These are phyloP conservation scores for Penicillium coprophilum DNA, from an alignment of 495 filamentous ascomycete genomes.

Conservation along the genomic window DNA sequence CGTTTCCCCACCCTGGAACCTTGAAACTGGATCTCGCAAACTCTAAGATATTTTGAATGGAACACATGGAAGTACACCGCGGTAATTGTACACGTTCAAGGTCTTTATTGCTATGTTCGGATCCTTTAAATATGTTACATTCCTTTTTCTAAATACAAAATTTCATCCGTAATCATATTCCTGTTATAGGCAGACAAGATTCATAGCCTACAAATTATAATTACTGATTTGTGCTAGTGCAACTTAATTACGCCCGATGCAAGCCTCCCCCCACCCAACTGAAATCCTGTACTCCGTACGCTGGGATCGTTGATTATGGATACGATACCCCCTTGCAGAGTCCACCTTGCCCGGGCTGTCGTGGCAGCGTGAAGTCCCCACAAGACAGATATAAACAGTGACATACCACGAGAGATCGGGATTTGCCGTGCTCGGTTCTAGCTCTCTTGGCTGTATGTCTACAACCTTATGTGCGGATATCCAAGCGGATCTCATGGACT, in stretches of 20 bases:
- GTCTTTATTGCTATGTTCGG: too few relatives aligned
- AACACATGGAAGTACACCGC: too few relatives aligned
- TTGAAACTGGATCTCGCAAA: too few relatives aligned
- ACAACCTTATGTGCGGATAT: conserved; percentile 25
- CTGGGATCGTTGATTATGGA: background rate
- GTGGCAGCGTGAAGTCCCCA: conserved; percentile 36
- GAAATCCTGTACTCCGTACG: background rate
- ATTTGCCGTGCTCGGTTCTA: conserved; percentile 21
- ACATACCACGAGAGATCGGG: conserved; percentile 22
- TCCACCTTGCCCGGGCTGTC: conserved; percentile 18
- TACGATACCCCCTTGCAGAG: background rate
- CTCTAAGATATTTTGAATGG: too few relatives aligned
- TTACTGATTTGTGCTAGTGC: background rate
- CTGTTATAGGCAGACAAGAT: too few relatives aligned
- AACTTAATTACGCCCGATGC: background rate
- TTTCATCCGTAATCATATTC: too few relatives aligned
- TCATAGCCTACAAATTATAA: too few relatives aligned
- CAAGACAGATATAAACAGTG: conserved; percentile 21
- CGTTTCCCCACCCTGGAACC: too few relatives aligned
- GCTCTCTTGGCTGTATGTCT: conserved; percentile 27
- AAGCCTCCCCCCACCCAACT: background rate
- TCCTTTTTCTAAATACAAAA: too few relatives aligned
- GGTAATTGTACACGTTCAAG: too few relatives aligned
- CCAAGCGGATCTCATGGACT: conserved; percentile 23
- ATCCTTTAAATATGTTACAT: too few relatives aligned